phyloP scores from a whole-genome alignment of 2,329 filamentous ascomycete species.

The Rhynchosporium graminicola region DNA sequence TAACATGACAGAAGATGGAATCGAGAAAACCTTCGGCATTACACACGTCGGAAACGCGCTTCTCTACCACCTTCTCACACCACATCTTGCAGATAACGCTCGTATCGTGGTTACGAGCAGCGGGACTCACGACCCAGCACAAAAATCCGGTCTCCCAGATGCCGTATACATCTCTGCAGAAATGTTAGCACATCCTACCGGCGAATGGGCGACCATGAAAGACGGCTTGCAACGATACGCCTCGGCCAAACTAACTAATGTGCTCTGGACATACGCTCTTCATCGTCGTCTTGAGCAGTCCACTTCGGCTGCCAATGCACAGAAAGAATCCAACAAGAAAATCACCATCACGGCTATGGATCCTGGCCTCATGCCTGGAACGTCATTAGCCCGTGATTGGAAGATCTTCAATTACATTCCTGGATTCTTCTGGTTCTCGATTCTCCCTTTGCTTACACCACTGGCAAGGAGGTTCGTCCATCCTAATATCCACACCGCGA shows the following conservation, averaged over 20 bases:
- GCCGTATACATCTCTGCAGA: slow-evolving; percentile 48
- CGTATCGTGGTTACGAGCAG: slow-evolving; percentile 49
- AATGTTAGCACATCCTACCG: slow-evolving; percentile 46
- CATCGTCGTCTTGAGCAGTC: slow-evolving; percentile 40
- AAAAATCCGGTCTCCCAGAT: slow-evolving; percentile 46
- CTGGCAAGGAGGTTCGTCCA: slow-evolving; percentile 41
- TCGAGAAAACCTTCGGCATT: slow-evolving; percentile 52
- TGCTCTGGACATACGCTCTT: slow-evolving; percentile 51
- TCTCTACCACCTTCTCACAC: slow-evolving; percentile 50
- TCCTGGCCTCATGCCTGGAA: slow-evolving; percentile 52
- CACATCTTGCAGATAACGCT: slow-evolving; percentile 43
- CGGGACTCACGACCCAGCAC: slow-evolving; percentile 50
- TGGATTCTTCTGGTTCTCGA: slow-evolving; percentile 41
- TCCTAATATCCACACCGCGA: slow-evolving; percentile 44
- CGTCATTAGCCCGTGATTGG: slow-evolving; percentile 41
- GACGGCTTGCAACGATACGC: slow-evolving; percentile 46
- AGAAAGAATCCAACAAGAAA: slow-evolving; percentile 29
- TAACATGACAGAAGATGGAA: slow-evolving; percentile 43
- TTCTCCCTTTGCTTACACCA: slow-evolving; percentile 43
- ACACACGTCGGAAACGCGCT: slow-evolving; percentile 53
- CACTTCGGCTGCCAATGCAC: neutral
- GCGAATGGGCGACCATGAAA: slow-evolving; percentile 33
- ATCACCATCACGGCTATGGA: slow-evolving; percentile 48
- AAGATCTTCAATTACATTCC: slow-evolving; percentile 39
- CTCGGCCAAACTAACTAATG: slow-evolving; percentile 50